Evolutionary conservation across 2,329 filamentous ascomycete species (phyloP), one percentile per base, ranked within the genome.

Genomic region (Beauveria sp.): DNA sequence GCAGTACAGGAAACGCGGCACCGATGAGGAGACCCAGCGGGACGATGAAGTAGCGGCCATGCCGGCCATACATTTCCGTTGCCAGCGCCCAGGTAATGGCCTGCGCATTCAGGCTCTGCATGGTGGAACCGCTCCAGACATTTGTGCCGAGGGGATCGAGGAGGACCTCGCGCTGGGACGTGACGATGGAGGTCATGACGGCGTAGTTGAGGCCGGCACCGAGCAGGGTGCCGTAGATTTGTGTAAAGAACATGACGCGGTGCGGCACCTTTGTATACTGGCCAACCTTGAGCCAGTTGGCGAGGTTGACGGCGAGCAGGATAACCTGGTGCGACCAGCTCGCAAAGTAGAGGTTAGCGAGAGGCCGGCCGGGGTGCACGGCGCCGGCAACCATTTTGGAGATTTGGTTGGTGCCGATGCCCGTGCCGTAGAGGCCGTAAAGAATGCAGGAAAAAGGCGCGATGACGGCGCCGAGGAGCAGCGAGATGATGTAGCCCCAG

Each of bases 121-220:
- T 72, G n/a, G 73, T 73, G 1, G 78, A 75, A 18, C 80, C 79
- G 28, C 75, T 78, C 79, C 79, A 82, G 48, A 79, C 75, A 63
- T 75, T 76, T 54, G 71, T 75, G 0, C 68, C 79, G 52, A 78
- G 66, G 8, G 77, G 72, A 22, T 74, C 71, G 5, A 72, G 65
- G 0, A 82, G 71, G 28, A 79, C 73, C 0, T 76, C 70, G 2
- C 71, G 69, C 63, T 80, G 77, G 58, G 73, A 73, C 6, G 67
- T 67, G 2, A 80, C 75, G 46, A 82, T 79, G 14, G 71, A 74
- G 26, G 69, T 73, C 75, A 79, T 79, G 66, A 80, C 74, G 48
- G 74, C 69, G 62, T 77, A 81, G 66, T 80, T 80, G 60, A 81
- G 69, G 1, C 76, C 66, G 1, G 76, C 75, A 1, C 77, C 77